Conservation (phyloP, 805 yeast genomes). For the Komagataella pastoris region DNA sequence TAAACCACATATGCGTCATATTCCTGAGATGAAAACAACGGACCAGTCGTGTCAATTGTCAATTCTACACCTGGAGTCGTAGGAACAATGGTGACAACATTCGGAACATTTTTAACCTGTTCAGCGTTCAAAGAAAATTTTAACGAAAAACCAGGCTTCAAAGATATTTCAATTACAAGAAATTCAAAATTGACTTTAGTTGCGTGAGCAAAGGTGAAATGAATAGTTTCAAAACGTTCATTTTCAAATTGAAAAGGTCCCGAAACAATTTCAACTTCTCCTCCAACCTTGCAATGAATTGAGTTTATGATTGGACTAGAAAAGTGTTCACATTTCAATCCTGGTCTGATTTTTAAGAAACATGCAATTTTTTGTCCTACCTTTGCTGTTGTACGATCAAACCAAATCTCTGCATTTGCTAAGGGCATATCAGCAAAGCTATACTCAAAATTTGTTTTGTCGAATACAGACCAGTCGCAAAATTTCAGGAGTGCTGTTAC, state of each 20-base stretch:
- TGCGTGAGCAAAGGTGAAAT: neutral
- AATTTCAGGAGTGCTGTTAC: neutral
- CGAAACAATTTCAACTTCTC: neutral
- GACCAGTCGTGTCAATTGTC: conserved; percentile 1
- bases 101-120: neutral
- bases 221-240: neutral
- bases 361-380: neutral
- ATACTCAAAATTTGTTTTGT: neutral
- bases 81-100: neutral
- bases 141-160: neutral
- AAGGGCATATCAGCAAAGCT: neutral
- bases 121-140: neutral
- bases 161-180: neutral
- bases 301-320: neutral
- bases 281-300: neutral
- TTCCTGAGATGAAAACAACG: neutral
- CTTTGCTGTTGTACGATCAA: neutral
- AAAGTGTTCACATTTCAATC: neutral
- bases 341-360: neutral
- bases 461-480: neutral
- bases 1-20: neutral
- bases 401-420: neutral
- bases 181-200: neutral
- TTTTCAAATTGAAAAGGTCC: neutral
- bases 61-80: neutral